Evolutionary conservation across 192 early-diverging fungal genomes (phyloP).

Genomic region (Lunasporangiospora selenospora): DNA sequence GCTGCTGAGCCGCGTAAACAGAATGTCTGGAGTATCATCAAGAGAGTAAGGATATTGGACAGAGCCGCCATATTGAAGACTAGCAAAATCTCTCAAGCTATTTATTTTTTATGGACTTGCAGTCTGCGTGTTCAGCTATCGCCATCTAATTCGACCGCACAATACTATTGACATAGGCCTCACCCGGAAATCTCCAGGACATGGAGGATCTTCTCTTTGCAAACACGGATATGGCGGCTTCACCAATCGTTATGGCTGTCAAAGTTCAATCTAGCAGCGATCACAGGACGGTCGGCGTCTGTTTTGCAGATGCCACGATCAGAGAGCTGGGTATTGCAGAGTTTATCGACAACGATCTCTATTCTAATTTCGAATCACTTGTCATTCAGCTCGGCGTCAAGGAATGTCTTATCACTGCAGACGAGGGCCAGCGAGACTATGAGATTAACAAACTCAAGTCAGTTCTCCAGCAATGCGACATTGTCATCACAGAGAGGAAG

Average conservation of each 20-base stretch:
- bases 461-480: conserved; percentile 77
- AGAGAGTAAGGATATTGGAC: conserved; percentile 28
- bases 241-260: conserved; percentile 87
- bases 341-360: conserved; percentile 93
- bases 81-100: no score
- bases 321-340: conserved; percentile 82
- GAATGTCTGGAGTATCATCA: conserved; percentile 58
- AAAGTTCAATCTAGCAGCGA: conserved; percentile 61
- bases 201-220: conserved; percentile 91
- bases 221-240: conserved; percentile 69
- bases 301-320: conserved; percentile 88
- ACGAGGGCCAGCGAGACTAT: conserved; percentile 64
- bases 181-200: conserved; percentile 92
- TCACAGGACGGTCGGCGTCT: conserved; percentile 83
- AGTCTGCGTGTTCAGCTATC: no score
- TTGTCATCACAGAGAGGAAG: conserved; percentile 75
- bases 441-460: conserved; percentile 73
- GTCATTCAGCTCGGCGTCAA: conserved; percentile 93
- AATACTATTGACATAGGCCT: conserved; percentile 62
- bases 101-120: no score
- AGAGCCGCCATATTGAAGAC: no score
- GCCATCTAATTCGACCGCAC: not conserved
- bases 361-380: conserved; percentile 93
- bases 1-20: conserved; percentile 51
- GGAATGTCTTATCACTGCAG: conserved; percentile 79